phyloP scores from a whole-genome alignment of 345 rosid genomes.

The Eucalyptus polybractea region DNA sequence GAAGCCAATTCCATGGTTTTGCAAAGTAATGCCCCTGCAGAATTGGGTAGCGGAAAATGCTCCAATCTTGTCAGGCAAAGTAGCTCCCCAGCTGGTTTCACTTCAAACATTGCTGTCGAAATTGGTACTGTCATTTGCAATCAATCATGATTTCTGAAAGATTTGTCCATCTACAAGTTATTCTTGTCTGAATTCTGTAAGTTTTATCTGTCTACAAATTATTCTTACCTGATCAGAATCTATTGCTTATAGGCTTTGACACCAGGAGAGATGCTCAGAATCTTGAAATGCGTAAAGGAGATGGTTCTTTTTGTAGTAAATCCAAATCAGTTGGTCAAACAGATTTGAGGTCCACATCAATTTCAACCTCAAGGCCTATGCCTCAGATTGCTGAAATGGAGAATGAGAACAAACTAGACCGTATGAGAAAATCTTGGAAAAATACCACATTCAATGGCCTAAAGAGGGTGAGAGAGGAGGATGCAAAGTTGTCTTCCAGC shows the following conservation, averaged over 20 bases:
- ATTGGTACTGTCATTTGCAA: slow-evolving; percentile 15
- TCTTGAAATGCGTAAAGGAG: slow-evolving; percentile 2
- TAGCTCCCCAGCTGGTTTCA: slow-evolving; percentile 48
- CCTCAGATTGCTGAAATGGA: slow-evolving; percentile 18
- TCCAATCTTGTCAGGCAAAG: slow-evolving; percentile 30
- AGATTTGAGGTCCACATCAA: slow-evolving; percentile 9
- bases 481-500: slow-evolving; percentile 4
- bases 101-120: slow-evolving; percentile 24
- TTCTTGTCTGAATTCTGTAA: background rate
- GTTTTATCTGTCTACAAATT: background rate
- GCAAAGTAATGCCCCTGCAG: background rate
- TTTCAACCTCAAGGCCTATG: slow-evolving; percentile 8
- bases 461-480: slow-evolving; percentile 13
- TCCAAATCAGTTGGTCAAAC: background rate
- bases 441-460: slow-evolving; percentile 6
- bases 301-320: background rate
- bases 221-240: background rate
- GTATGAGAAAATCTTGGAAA: slow-evolving; percentile 8
- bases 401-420: slow-evolving; percentile 1
- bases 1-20: slow-evolving; percentile 1
- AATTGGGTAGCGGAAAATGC: slow-evolving; percentile 5
- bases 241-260: slow-evolving; percentile 9
- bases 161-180: background rate
- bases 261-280: slow-evolving; percentile 3
- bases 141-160: background rate